Base-by-base conservation (phyloP, 2,329 filamentous ascomycete species). In the Colletotrichum tabaci region DNA sequence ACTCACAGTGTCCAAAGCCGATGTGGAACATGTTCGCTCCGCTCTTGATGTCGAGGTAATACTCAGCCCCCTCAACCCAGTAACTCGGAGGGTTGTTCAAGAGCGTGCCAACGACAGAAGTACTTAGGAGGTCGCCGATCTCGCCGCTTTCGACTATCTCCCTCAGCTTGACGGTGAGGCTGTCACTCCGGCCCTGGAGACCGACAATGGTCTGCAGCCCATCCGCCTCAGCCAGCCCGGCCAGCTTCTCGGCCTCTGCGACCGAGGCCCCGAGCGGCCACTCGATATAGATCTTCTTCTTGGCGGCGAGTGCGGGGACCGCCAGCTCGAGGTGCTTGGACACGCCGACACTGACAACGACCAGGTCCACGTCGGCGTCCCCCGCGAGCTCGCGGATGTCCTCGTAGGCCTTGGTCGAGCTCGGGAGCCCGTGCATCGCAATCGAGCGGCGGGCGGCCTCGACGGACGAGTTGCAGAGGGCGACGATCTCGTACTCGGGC, bases 241-340 rank as follows among this genome's bases (percentile, higher is more conserved):
- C 75, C 23, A 89, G 77, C 72, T 86, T 83, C 55, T 83, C 79
- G 0, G 85, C 81, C 70, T 87, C 80, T 1, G 76, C 72, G 1
- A 82, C 63, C 52, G 81, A 84, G 4, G 80, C 77, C 0, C 79
- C 85, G 0, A 91, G 80, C 7, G 88, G 89, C 87, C 89, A 91
- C 79, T 91, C 89, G 0, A 89, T 82, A 67, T 82, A 91, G 0
- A 88, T 82, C 0, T 79, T 75, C 76, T 90, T 90, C 0, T 88
- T 89, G 0, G 87, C 85, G 16, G 79, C 50, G 1, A 90, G 73
- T 18, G 84, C 86, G 0, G 88, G 86, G 13, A 82, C 79, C 0
- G 84, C 80, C 2, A 83, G 84, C 2, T 78, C 67, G 55, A 84
- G 81, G 72, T 91, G 89, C 1, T 82, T 82, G 68, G 90, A 87